phyloP scores from a whole-genome alignment of 2,329 filamentous ascomycete species.

The Fusarium sp. region DNA sequence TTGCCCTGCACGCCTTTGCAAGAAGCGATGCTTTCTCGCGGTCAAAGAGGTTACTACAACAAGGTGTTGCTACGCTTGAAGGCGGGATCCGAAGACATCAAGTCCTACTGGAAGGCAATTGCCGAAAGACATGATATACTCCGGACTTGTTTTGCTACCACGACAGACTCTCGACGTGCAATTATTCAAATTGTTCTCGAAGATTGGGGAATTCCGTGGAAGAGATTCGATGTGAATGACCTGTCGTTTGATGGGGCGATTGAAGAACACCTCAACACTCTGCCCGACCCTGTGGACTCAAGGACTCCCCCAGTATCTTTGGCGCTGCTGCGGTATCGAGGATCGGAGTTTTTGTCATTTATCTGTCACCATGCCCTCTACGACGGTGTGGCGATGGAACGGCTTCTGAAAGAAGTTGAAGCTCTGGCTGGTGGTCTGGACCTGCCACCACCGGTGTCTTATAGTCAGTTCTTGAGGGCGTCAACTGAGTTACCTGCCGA shows the following conservation, averaged over 20 bases:
- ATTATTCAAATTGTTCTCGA: conserved; percentile 81
- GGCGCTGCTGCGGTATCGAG: conserved; percentile 56
- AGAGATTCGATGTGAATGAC: conserved; percentile 51
- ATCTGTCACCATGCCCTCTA: conserved; percentile 86
- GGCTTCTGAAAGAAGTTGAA: conserved; percentile 80
- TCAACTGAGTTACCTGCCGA: conserved; percentile 65
- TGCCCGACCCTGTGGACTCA: conserved; percentile 62
- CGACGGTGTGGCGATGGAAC: conserved; percentile 83
- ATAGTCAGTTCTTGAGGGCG: conserved; percentile 74
- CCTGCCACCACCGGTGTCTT: conserved; percentile 67
- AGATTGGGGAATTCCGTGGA: conserved; percentile 60
- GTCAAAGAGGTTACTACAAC: conserved; percentile 77
- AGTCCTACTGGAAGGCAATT: conserved; percentile 74
- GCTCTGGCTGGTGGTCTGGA: conserved; percentile 62
- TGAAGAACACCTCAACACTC: conserved; percentile 56
- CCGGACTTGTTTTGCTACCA: conserved; percentile 81
- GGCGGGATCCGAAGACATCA: conserved; percentile 65
- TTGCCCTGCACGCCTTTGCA: conserved; percentile 90
- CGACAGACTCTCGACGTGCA: conserved; percentile 70
- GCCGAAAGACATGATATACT: conserved; percentile 80
- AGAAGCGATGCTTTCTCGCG: conserved; percentile 82
- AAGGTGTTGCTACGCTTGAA: conserved; percentile 75
- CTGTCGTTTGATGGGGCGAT: conserved; percentile 57
- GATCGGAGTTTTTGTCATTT: conserved; percentile 60
- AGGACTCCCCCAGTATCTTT: conserved; percentile 62